These are phyloP conservation scores for Collybia sordida DNA, from an alignment of 768 basidiomycete genomes.

Conservation along the genomic window DNA sequence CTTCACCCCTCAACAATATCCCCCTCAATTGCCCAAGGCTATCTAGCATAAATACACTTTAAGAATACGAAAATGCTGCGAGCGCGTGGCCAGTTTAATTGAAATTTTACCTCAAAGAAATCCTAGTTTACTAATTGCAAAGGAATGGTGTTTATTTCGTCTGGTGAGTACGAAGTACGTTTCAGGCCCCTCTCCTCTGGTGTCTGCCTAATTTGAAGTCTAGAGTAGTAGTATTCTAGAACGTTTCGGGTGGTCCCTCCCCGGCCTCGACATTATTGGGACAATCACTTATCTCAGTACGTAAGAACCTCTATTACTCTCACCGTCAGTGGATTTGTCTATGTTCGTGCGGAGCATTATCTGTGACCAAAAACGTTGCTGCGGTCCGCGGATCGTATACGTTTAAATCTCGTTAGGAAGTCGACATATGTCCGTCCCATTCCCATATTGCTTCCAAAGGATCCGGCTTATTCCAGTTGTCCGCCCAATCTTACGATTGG, in stretches of 20 bases:
- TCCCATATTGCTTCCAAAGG: too few relatives aligned
- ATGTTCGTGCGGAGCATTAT: conserved; percentile 10
- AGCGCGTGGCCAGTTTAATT: too few relatives aligned
- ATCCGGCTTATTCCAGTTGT: too few relatives aligned
- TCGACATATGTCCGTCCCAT: conserved; percentile 10
- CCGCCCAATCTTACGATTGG: too few relatives aligned
- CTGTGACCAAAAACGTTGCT: neutral
- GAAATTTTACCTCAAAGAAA: conserved; percentile 4
- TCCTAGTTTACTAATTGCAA: too few relatives aligned
- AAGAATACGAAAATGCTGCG: too few relatives aligned
- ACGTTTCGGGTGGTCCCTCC: conserved; percentile 2
- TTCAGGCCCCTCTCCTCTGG: neutral
- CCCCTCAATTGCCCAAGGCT: too few relatives aligned
- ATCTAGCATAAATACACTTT: too few relatives aligned
- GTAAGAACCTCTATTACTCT: conserved; percentile 17
- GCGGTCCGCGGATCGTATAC: conserved; percentile 20
- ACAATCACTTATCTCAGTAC: conserved; percentile 12
- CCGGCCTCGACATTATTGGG: conserved; percentile 4
- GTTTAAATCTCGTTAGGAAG: conserved; percentile 9
- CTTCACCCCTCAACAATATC: too few relatives aligned
- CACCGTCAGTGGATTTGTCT: conserved; percentile 12
- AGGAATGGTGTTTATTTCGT: neutral
- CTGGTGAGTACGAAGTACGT: neutral
- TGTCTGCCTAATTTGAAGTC: conserved; percentile 4
- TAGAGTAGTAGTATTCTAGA: neutral